Evolutionary conservation across 1,284 basidiomycete genomes (phyloP).

Genomic region (Rhodotorula sp.): DNA sequence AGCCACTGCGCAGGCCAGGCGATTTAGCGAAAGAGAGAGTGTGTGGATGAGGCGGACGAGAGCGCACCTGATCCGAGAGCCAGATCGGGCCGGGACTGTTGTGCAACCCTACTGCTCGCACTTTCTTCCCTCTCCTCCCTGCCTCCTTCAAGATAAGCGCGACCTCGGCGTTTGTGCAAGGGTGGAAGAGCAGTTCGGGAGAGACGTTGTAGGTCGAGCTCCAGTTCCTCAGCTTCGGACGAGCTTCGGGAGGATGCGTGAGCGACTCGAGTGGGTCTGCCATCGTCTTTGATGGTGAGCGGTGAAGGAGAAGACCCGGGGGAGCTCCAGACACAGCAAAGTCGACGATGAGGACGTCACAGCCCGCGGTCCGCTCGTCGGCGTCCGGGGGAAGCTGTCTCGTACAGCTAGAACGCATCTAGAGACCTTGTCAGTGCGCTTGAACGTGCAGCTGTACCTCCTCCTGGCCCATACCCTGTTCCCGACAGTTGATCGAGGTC

Average conservation of each 20-base stretch:
- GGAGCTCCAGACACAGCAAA: not conserved
- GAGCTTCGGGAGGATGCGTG: not conserved
- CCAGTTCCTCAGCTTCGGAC: not conserved
- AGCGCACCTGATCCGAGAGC: slow-evolving; percentile 1
- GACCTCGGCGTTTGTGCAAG: not conserved
- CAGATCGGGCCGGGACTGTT: slow-evolving; percentile 5
- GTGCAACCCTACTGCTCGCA: slow-evolving; percentile 2
- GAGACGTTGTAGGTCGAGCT: slow-evolving; percentile 13
- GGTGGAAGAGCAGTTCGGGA: slow-evolving; percentile 4
- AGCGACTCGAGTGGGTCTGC: not conserved
- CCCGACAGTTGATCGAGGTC: not conserved
- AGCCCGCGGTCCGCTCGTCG: no score
- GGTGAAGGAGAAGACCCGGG: not conserved
- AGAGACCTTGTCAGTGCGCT: no score
- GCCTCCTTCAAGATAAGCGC: not conserved
- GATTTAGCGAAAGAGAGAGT: not conserved
- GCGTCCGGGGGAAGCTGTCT: no score
- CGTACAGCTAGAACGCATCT: no score
- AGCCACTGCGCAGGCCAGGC: not conserved
- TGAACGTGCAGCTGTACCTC: no score
- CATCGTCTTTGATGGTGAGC: not conserved
- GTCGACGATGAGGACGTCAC: not conserved
- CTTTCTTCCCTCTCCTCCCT: not conserved
- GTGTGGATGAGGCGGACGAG: not conserved
- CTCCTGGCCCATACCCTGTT: no score